Evolutionary conservation across 2,329 filamentous ascomycete species (phyloP), one percentile per base, ranked within the genome.

Genomic region (Alternaria incomplexa): DNA sequence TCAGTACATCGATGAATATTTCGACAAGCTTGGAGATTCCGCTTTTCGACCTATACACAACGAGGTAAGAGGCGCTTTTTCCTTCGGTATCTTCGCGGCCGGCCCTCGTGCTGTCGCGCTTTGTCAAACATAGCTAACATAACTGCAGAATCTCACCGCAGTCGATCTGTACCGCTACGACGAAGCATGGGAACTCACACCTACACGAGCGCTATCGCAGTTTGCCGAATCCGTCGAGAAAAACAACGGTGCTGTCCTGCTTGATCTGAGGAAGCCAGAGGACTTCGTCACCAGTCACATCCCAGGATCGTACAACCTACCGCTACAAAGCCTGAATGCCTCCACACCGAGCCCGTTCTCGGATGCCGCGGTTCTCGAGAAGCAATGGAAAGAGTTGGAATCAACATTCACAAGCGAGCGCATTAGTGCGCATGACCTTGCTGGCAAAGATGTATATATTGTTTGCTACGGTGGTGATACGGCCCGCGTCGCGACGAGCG

Each of bases 1-100:
- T 65, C 87, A 89, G 70, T 89, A 89, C 62, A 83, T 89, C 47
- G 80, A 83, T 23, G 85, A 86, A 66, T 89, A 89, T 69, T 89
- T 88, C 66, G 81, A 85, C 25, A 88, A 87, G 67, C 77, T 89
- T 11, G 83, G 80, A 2, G 66, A 79, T 1, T 77, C 79, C 2
- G 40, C 57, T 1, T 72, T 72, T 20, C 65, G 57, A 8, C 61
- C 66, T 3, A 72, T 72, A 44, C 62, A 60, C 7, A 71, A 72
- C 12, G 17, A 68, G 20, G 70, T 67, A 64, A 23, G 57, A 46
- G 1, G 3, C 5, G 2, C 20, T 17, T 36, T 43, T 5, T 17
- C 3, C 10, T 3, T 12, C 13, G 3, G 3, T 15, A 12, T 12
- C 7, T 26, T 5, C 15, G 30, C 26, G 15, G 10, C 20, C 13